Percentiles rank a stretch among this genome's conserved stretches.
Conservation (phyloP, 192 early-diverging fungal genomes). For the Coemansia aciculifera region DNA sequence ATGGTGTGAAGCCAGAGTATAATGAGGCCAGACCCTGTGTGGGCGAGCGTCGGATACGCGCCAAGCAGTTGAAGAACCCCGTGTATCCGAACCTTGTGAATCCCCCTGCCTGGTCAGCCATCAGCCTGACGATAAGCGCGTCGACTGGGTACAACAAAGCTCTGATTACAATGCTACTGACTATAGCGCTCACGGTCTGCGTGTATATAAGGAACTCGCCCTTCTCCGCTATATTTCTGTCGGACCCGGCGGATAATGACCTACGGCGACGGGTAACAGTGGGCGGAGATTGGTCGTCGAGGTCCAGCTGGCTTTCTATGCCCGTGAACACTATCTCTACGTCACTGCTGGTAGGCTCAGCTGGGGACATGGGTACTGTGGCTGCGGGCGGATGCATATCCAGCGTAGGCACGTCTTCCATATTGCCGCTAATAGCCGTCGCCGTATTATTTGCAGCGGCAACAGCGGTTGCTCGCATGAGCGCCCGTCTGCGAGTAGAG, state of each 20-base stretch:
- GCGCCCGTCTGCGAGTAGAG: not conserved
- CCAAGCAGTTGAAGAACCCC: constrained; percentile 36
- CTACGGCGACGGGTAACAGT: not conserved
- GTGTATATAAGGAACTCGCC: constrained; percentile 22
- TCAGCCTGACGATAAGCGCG: constrained; percentile 26
- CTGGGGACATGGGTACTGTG: not conserved
- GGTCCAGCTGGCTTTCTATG: not conserved
- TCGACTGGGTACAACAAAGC: constrained; percentile 35
- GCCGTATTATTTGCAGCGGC: not conserved
- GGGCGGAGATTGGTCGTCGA: not conserved
- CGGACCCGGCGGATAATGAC: not conserved
- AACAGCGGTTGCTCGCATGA: not conserved
- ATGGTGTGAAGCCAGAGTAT: constrained; percentile 21
- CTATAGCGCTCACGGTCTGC: constrained; percentile 9
- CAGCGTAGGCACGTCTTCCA: not conserved
- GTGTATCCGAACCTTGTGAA: constrained; percentile 22
- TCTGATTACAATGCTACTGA: constrained; percentile 2
- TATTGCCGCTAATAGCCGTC: not conserved
- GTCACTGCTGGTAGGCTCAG: not conserved
- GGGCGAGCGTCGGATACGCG: not conserved
- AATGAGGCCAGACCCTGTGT: constrained; percentile 10
- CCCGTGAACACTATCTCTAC: not conserved
- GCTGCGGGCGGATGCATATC: not conserved
- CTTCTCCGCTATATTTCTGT: not conserved
- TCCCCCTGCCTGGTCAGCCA: constrained; percentile 42